Evolutionary conservation across 2,329 filamentous ascomycete species (phyloP).

Genomic region (Botryotinia calthae): DNA sequence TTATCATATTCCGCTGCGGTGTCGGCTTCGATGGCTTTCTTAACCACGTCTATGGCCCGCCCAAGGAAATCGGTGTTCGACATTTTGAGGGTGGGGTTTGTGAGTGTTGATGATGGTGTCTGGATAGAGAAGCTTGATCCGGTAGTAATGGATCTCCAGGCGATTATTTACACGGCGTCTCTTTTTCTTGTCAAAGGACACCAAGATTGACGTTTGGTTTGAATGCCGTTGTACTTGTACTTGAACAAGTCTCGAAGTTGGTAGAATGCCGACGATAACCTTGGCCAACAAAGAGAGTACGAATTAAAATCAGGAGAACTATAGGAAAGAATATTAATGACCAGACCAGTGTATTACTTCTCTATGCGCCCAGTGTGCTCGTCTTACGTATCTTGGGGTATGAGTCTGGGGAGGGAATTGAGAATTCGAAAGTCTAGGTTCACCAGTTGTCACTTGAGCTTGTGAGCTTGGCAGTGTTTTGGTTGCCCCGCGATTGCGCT

Average conservation of each 20-base stretch:
- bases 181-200: neutral
- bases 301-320: neutral
- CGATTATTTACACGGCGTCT: neutral
- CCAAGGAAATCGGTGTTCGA: conserved; percentile 96
- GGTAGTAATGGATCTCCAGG: neutral
- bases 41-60: conserved; percentile 93
- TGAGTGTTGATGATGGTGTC: neutral
- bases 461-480: conserved; percentile 13
- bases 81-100: conserved; percentile 53
- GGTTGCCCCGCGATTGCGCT: conserved; percentile 32
- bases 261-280: neutral
- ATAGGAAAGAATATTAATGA: neutral
- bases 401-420: conserved; percentile 9
- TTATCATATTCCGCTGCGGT: conserved; percentile 95
- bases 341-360: neutral
- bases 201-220: conserved; percentile 2
- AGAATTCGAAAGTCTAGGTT: conserved; percentile 23
- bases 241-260: conserved; percentile 6
- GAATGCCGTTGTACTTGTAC: neutral
- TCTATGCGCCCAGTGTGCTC: neutral
- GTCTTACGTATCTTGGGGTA: neutral
- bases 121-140: neutral
- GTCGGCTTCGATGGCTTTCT: conserved; percentile 95
- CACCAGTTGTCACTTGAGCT: conserved; percentile 26
- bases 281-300: conserved; percentile 1